Base-by-base conservation (phyloP, 768 basidiomycete genomes). In the Plicaturopsis crispa region DNA sequence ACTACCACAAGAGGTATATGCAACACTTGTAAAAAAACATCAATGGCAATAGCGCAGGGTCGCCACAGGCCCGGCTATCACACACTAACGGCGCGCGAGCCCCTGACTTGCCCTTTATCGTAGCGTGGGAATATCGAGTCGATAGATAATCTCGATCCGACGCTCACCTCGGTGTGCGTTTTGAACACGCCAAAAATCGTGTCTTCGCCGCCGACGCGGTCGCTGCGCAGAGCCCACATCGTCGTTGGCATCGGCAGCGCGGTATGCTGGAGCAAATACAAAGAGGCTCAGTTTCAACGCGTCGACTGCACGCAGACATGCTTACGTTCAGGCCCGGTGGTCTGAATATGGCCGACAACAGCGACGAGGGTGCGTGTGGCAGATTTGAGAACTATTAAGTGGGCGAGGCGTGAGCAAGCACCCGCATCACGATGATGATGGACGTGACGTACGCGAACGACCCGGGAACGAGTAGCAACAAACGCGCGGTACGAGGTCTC, bases 131-230 rank as follows among this genome's bases (percentile, higher is more conserved):
- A n/a, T n/a, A n/a, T n/a, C n/a, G n/a, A n/a, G n/a, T n/a, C n/a
- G n/a, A n/a, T n/a, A n/a, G n/a, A n/a, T n/a, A n/a, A n/a, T n/a
- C n/a, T n/a, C n/a, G n/a, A n/a, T n/a, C n/a, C n/a, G n/a, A n/a
- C 40, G 56, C 78, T 50, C 43, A 81, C 79, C 64, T 81, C 76
- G 50, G 73, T 70, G 45, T 82, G 80, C 0, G 70, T 68, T 43
- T 55, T 55, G 56, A 79, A 80, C 6, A 80, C 70, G 1, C 70
- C 67, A 75, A 73, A 81, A 8, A 74, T 58, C 11, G 62, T 60
- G 33, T 69, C 61, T 35, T 46, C 47, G 3, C 52, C 33, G 36
- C 47, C 41, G 23, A 49, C 16, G 34, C 49, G 43, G 4, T 62
- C 56, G 16, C 72, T 63, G 31, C 59, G 59, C 19, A 67, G 36